Percentiles rank a stretch among this genome's conserved stretches.
phyloP scores from a whole-genome alignment of 768 basidiomycete genomes.

The Lactarius deliciosus region DNA sequence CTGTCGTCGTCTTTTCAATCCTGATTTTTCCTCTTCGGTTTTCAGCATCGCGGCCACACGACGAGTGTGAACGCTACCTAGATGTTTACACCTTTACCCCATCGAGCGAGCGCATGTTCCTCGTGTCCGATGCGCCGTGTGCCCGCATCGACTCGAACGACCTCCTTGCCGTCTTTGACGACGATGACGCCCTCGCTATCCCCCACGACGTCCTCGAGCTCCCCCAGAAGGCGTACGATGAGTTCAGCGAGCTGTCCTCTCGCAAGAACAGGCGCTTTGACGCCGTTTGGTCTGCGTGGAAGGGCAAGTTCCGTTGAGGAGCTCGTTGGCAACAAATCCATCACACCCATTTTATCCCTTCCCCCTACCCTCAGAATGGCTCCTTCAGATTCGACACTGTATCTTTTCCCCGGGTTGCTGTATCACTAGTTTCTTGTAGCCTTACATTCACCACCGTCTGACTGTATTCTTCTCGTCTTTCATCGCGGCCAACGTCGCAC shows the following conservation, averaged over 20 bases:
- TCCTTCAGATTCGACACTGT: slow-evolving; percentile 1
- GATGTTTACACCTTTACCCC: slow-evolving; percentile 66
- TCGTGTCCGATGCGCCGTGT: slow-evolving; percentile 55
- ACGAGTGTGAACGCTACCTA: slow-evolving; percentile 53
- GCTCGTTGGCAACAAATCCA: background rate
- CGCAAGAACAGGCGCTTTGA: slow-evolving; percentile 57
- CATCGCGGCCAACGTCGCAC: background rate
- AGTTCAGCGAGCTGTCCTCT: slow-evolving; percentile 55
- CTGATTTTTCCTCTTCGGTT: background rate
- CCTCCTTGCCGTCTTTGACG: slow-evolving; percentile 58
- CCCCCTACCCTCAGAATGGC: too few species aligned
- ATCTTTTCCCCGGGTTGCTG: slow-evolving; percentile 1
- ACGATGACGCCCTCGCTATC: slow-evolving; percentile 37
- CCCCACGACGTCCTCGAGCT: slow-evolving; percentile 62
- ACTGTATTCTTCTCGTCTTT: slow-evolving; percentile 10
- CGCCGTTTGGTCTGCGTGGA: slow-evolving; percentile 56
- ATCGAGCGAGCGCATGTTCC: slow-evolving; percentile 65
- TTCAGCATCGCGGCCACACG: slow-evolving; percentile 57
- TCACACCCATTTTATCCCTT: background rate
- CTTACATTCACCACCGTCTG: background rate
- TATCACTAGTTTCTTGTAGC: slow-evolving; percentile 24
- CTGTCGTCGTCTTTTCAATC: background rate
- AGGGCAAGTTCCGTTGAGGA: slow-evolving; percentile 30
- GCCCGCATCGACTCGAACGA: slow-evolving; percentile 62
- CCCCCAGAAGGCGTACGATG: slow-evolving; percentile 54